Percentiles rank a stretch among this genome's conserved stretches.
phyloP scores from a whole-genome alignment of 2,329 filamentous ascomycete genomes.

The Sclerotinia glacialis region DNA sequence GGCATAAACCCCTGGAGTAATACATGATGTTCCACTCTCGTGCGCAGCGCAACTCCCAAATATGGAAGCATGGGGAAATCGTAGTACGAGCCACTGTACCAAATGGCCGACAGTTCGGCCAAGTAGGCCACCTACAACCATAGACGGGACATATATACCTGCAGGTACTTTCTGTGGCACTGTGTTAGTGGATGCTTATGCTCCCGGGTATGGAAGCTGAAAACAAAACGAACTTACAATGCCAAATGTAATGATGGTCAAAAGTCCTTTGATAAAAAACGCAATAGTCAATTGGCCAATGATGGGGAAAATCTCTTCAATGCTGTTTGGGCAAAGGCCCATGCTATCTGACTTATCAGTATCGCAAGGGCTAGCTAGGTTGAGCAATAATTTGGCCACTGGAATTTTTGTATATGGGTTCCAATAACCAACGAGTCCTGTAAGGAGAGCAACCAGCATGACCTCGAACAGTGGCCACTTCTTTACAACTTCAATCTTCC shows the following conservation, averaged over 20 bases:
- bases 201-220: neutral
- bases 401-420: conserved; percentile 85
- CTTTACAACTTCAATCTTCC: conserved; percentile 77
- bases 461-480: conserved; percentile 83
- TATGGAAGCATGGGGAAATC: conserved; percentile 66
- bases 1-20: conserved; percentile 95
- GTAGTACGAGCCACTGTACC: conserved; percentile 76
- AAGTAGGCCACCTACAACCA: conserved; percentile 94
- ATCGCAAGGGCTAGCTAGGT: conserved; percentile 85
- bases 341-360: conserved; percentile 60
- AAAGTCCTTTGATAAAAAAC: conserved; percentile 82
- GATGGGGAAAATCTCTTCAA: conserved; percentile 75
- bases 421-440: conserved; percentile 87
- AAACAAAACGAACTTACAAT: conserved; percentile 53
- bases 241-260: conserved; percentile 90
- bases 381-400: conserved; percentile 85
- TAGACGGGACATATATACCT: conserved; percentile 96
- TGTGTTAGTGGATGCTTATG: conserved; percentile 2
- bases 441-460: conserved; percentile 78
- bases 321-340: conserved; percentile 72
- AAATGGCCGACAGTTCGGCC: conserved; percentile 84
- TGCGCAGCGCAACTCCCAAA: conserved; percentile 72
- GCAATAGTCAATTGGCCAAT: conserved; percentile 70
- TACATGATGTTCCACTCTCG: conserved; percentile 71
- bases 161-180: conserved; percentile 74